Evolutionary conservation across 1,284 basidiomycete species (phyloP).

Genomic region (Tylopilus orsonianus): DNA sequence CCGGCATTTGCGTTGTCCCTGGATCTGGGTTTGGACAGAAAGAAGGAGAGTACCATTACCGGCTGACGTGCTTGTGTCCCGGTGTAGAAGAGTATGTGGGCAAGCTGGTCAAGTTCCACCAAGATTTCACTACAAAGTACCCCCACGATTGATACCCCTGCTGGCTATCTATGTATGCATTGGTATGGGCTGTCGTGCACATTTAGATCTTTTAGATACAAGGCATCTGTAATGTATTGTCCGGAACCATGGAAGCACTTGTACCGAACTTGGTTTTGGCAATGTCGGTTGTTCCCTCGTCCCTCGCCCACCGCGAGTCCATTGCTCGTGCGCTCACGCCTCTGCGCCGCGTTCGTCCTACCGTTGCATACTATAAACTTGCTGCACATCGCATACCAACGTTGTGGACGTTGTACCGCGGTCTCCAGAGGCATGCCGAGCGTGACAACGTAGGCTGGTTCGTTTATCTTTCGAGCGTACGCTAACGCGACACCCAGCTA

Average conservation of each 20-base stretch:
- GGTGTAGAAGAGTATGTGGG: conserved; percentile 88
- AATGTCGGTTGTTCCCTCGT: conserved; percentile 29
- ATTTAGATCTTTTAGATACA: background rate
- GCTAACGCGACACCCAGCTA: conserved; percentile 42
- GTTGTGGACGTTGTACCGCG: conserved; percentile 70
- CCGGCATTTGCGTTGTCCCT: conserved; percentile 91
- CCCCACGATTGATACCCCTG: conserved; percentile 18
- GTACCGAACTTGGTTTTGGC: background rate
- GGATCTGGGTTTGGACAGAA: conserved; percentile 92
- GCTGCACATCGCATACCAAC: conserved; percentile 75
- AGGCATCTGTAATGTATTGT: conserved; percentile 6
- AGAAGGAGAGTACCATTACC: conserved; percentile 83
- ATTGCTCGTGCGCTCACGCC: conserved; percentile 55
- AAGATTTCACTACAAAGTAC: conserved; percentile 74
- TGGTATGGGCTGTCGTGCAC: background rate
- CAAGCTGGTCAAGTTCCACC: conserved; percentile 84
- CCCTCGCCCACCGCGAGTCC: conserved; percentile 50
- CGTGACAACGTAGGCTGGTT: conserved; percentile 49
- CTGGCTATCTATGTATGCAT: background rate
- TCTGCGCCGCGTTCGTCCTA: conserved; percentile 56
- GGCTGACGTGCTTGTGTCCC: conserved; percentile 86
- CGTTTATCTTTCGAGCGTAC: background rate
- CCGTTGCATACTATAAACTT: conserved; percentile 69
- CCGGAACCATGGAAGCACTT: too few relatives aligned
- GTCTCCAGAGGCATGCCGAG: conserved; percentile 57